Base-by-base conservation (phyloP, 2,329 filamentous ascomycete species). In the Xylaria sp. region DNA sequence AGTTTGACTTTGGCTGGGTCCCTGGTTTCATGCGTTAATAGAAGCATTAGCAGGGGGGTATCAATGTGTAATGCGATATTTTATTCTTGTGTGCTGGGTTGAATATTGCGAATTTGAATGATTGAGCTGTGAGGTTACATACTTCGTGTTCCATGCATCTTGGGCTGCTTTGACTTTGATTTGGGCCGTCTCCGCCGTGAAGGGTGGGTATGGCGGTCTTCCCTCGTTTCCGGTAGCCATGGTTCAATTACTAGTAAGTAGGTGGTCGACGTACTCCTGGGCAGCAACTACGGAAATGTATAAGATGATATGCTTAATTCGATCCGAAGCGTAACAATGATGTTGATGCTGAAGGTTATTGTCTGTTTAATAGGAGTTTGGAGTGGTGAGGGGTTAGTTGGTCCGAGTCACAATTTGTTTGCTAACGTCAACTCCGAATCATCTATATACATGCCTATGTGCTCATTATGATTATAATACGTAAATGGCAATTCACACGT, bases 111-210 rank as follows among this genome's bases (percentile, higher is more conserved):
- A 6, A 12, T 2, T 12, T 9, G 19, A 45, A 21, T 5, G 46
- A 28, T 25, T 8, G 33, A 11, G 4, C n/a, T 17, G 15, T 23
- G 19, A 43, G 33, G 17, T 12, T 38, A 56, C 79, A 68, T 76
- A 92, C 90, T 81, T 84, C 1, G 88, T 89, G 72, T 96, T 96
- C 92, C 92, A 96, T 2, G 89, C 81, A 74, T 92, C 86, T 74
- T 96, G 92, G 0, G 91, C 92, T 17, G 88, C 89, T 78, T 96
- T 96, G 66, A 96, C 92, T 75, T 96, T 96, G 61, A 82, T 80
- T 15, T 79, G 79, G 2, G 92, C 92, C 1, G 87, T 89, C 73
- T 92, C 89, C 33, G 78, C 78, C 0, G 87, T 94, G 74, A 93
- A 96, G 0, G 92, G 92, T 3, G 92, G 92, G 45, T 81, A 79